A percentile compares a stretch with the other conserved stretches of the same genome.
Evolutionary conservation across 2,329 filamentous ascomycete genomes (phyloP).

Genomic region (Thyridium curvatum): DNA sequence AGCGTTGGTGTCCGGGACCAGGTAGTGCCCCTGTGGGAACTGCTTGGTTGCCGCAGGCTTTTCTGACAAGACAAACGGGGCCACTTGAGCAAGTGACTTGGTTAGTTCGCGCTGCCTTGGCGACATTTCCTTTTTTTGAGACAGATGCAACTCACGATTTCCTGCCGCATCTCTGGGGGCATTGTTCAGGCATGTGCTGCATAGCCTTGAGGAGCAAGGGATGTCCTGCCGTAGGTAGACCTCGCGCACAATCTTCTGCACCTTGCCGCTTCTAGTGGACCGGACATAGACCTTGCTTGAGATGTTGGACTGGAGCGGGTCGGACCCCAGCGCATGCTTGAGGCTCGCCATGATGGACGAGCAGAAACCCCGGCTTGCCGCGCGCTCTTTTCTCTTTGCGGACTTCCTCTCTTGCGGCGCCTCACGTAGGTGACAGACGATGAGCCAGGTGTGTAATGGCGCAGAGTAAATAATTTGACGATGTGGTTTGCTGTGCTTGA

Average conservation of each 20-base stretch:
- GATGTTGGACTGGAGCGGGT: slow-evolving; percentile 62
- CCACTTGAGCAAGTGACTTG: slow-evolving; percentile 41
- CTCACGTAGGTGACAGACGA: background rate
- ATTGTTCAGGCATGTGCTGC: slow-evolving; percentile 64
- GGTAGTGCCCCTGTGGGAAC: slow-evolving; percentile 84
- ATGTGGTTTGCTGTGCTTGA: background rate
- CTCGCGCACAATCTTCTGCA: slow-evolving; percentile 97
- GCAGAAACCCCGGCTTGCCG: slow-evolving; percentile 13
- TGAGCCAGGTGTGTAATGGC: background rate
- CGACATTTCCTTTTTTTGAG: too few relatives aligned
- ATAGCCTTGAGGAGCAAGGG: slow-evolving; percentile 90
- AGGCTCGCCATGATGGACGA: slow-evolving; percentile 53
- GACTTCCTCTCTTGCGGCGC: background rate
- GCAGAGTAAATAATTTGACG: background rate
- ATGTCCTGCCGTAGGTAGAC: slow-evolving; percentile 95
- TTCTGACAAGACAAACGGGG: slow-evolving; percentile 82
- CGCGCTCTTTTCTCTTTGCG: slow-evolving; percentile 2
- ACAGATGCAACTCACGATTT: slow-evolving; percentile 47
- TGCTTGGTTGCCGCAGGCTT: slow-evolving; percentile 76
- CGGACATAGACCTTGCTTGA: slow-evolving; percentile 95
- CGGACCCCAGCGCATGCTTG: slow-evolving; percentile 48
- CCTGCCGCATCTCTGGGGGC: slow-evolving; percentile 77
- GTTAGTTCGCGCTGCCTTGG: slow-evolving; percentile 10
- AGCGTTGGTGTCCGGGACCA: slow-evolving; percentile 94
- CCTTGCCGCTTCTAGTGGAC: slow-evolving; percentile 91